Conservation (phyloP, 495 filamentous ascomycete species). For the Penicillium arizonense region DNA sequence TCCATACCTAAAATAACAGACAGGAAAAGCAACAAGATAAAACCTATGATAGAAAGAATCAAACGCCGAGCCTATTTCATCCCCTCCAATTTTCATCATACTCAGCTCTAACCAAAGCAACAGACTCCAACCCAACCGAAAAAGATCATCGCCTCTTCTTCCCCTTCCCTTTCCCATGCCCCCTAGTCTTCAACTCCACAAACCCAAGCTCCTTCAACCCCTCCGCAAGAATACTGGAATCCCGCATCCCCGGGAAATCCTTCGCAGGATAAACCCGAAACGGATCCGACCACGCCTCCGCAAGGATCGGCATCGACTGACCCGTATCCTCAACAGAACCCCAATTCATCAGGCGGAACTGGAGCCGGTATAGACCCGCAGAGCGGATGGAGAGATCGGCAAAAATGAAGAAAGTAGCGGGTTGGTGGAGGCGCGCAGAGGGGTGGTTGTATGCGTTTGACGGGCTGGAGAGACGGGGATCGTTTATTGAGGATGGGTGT, state of each 20-base stretch:
- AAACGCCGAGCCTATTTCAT: neutral
- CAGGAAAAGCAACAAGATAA: no score
- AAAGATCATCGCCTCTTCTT: constrained; percentile 22
- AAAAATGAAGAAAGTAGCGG: constrained; percentile 81
- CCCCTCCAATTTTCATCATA: neutral
- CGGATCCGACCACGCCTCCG: constrained; percentile 67
- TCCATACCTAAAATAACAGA: no score
- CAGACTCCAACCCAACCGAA: neutral
- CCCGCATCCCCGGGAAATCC: constrained; percentile 92
- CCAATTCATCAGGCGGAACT: constrained; percentile 82
- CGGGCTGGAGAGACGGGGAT: neutral
- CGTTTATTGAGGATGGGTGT: constrained; percentile 61
- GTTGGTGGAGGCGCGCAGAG: constrained; percentile 22
- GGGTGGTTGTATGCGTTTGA: constrained; percentile 9
- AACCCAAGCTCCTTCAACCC: constrained; percentile 46
- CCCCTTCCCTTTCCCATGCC: constrained; percentile 44
- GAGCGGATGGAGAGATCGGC: constrained; percentile 90
- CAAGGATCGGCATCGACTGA: constrained; percentile 59
- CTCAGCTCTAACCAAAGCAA: neutral
- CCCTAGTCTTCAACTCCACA: constrained; percentile 46
- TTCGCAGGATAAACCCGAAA: constrained; percentile 95
- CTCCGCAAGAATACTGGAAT: constrained; percentile 39
- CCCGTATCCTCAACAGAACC: constrained; percentile 50
- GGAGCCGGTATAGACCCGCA: constrained; percentile 76
- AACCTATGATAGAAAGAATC: neutral